Evolutionary conservation across 768 basidiomycete genomes (phyloP).

Genomic region (Trametes punicea): DNA sequence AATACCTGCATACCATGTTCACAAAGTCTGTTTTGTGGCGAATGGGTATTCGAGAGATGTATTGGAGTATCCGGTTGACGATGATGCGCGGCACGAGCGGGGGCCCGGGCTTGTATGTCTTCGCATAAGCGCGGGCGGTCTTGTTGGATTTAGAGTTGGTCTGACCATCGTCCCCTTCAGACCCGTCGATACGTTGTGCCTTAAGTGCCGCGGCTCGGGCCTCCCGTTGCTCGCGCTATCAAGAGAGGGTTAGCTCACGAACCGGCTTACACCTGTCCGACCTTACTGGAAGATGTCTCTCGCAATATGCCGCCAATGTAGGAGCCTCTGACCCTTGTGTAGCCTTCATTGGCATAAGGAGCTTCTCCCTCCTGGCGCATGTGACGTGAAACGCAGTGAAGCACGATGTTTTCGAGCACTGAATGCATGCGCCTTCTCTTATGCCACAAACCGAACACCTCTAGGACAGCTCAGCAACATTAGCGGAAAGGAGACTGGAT

Average conservation of each 20-base stretch:
- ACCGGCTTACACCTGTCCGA: neutral
- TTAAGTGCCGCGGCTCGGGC: slow-evolving; percentile 52
- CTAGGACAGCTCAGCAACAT: slow-evolving; percentile 21
- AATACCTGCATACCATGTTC: slow-evolving; percentile 79
- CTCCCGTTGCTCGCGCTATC: slow-evolving; percentile 68
- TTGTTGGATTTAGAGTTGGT: slow-evolving; percentile 48
- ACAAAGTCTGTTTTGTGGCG: slow-evolving; percentile 79
- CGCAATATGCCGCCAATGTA: slow-evolving; percentile 78
- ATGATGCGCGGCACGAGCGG: slow-evolving; percentile 88
- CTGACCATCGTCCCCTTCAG: slow-evolving; percentile 14
- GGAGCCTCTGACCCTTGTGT: slow-evolving; percentile 71
- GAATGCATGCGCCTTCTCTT: slow-evolving; percentile 85
- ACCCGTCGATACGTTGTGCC: slow-evolving; percentile 44
- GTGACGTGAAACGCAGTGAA: slow-evolving; percentile 94
- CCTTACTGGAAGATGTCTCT: slow-evolving; percentile 85
- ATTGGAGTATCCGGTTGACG: slow-evolving; percentile 72
- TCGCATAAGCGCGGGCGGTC: slow-evolving; percentile 85
- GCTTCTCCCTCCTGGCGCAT: slow-evolving; percentile 83
- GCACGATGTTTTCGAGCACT: slow-evolving; percentile 88
- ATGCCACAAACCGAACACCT: slow-evolving; percentile 65
- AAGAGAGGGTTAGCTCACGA: neutral
- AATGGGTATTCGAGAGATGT: slow-evolving; percentile 65
- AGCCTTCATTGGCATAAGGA: slow-evolving; percentile 85
- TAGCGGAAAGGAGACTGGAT: neutral
- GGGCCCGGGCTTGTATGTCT: slow-evolving; percentile 88